Conservation (phyloP, 768 basidiomycete species). For the Rhodotorula sphaerocarpa region DNA sequence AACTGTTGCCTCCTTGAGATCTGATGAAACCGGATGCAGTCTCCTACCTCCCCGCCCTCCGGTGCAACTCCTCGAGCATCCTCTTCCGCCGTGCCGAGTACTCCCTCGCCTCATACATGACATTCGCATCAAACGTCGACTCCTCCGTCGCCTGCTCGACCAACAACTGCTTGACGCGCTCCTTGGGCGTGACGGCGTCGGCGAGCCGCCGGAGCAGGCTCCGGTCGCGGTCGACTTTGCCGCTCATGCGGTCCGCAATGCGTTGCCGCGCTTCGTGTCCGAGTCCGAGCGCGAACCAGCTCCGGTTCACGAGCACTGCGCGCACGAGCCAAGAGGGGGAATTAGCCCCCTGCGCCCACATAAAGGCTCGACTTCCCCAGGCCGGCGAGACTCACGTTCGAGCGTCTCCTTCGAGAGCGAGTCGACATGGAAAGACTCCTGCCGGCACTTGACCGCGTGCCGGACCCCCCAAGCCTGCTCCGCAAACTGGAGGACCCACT, state of each 20-base stretch:
- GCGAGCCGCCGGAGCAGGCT: not conserved
- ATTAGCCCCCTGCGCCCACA: not conserved
- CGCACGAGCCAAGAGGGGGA: too few relatives aligned
- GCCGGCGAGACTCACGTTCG: not conserved
- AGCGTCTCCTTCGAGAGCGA: not conserved
- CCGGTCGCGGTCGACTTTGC: not conserved
- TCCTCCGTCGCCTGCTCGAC: not conserved
- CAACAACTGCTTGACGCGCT: too few relatives aligned
- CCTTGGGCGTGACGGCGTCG: not conserved
- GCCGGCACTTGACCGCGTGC: not conserved
- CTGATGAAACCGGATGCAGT: too few relatives aligned
- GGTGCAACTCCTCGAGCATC: not conserved
- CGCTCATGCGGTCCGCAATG: not conserved
- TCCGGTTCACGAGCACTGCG: not conserved
- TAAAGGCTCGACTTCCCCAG: not conserved
- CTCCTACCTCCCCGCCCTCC: not conserved
- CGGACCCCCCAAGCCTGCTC: not conserved
- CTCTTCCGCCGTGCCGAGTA: not conserved
- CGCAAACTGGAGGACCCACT: not conserved
- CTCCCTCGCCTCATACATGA: not conserved
- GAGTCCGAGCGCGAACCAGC: constrained; percentile 1
- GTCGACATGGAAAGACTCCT: not conserved
- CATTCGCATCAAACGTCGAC: not conserved
- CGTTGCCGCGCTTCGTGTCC: not conserved
- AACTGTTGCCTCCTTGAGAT: too few relatives aligned